These are phyloP conservation scores for Cardamine occulta DNA, from an alignment of 345 rosid genomes.

Conservation along the genomic window DNA sequence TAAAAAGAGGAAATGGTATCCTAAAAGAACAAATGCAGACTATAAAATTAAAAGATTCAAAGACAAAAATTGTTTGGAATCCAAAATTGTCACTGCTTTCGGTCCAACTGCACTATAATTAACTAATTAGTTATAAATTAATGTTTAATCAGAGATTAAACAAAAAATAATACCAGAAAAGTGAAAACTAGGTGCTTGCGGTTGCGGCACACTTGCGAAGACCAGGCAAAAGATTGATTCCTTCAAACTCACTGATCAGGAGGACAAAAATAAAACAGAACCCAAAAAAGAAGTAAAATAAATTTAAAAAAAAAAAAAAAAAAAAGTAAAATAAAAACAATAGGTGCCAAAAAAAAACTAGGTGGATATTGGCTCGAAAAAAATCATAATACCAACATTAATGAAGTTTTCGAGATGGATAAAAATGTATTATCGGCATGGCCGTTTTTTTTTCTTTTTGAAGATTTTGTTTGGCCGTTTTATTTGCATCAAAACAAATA, in stretches of 20 bases:
- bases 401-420: neutral
- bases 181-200: conserved; percentile 35
- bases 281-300: neutral
- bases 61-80: conserved; percentile 28
- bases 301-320: no score
- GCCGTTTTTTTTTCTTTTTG: no score
- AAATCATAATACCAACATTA: neutral
- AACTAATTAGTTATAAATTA: neutral
- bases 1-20: neutral
- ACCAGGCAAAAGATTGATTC: conserved; percentile 24
- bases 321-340: neutral
- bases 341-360: neutral
- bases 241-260: conserved; percentile 8
- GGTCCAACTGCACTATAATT: conserved; percentile 20
- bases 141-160: conserved; percentile 1
- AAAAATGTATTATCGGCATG: neutral
- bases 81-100: conserved; percentile 23
- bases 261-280: neutral
- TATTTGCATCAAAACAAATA: neutral
- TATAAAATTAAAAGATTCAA: conserved; percentile 19
- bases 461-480: neutral
- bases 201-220: conserved; percentile 24
- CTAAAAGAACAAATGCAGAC: neutral
- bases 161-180: conserved; percentile 25
- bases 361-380: neutral